Evolutionary conservation across 106 monocot genomes (phyloP).

Genomic region (Acorus gramineus): DNA sequence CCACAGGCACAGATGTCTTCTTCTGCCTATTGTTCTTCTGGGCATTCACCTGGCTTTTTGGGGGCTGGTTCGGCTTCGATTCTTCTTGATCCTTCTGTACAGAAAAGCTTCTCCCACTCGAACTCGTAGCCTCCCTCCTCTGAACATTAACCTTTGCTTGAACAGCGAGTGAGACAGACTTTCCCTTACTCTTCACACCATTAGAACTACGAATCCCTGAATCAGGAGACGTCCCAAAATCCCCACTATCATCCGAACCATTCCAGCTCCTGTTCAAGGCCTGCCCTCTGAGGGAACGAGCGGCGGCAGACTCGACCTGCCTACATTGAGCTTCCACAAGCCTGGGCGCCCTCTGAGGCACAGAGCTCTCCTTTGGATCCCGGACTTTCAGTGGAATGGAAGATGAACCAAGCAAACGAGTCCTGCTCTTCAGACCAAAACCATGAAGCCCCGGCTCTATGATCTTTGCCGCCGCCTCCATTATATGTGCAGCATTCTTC

Average conservation of each 20-base stretch:
- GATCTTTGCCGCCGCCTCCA: slow-evolving; percentile 82
- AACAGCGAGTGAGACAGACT: slow-evolving; percentile 56
- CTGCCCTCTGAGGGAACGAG: slow-evolving; percentile 26
- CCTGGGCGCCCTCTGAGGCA: slow-evolving; percentile 23
- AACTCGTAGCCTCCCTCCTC: slow-evolving; percentile 36
- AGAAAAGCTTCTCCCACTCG: slow-evolving; percentile 10
- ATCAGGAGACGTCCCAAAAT: slow-evolving; percentile 22
- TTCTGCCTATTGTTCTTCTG: slow-evolving; percentile 38
- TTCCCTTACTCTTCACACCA: slow-evolving; percentile 34
- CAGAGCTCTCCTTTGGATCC: slow-evolving; percentile 27
- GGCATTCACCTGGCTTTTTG: slow-evolving; percentile 21
- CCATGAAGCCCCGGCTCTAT: slow-evolving; percentile 33
- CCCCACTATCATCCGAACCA: slow-evolving; percentile 26
- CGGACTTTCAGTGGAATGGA: slow-evolving; percentile 19
- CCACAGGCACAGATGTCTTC: slow-evolving; percentile 15
- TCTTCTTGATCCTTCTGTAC: slow-evolving; percentile 23
- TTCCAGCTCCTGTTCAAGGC: slow-evolving; percentile 28
- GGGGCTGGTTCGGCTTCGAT: slow-evolving; percentile 20
- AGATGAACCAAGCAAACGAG: slow-evolving; percentile 22
- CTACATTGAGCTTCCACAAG: slow-evolving; percentile 25
- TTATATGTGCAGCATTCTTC: slow-evolving; percentile 71
- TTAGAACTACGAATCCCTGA: slow-evolving; percentile 12
- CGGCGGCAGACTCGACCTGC: slow-evolving; percentile 19
- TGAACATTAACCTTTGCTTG: slow-evolving; percentile 81
- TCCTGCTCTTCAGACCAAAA: slow-evolving; percentile 15